Evolutionary conservation across 2,329 filamentous ascomycete genomes (phyloP).

Genomic region (Nigrospora sphaerica): DNA sequence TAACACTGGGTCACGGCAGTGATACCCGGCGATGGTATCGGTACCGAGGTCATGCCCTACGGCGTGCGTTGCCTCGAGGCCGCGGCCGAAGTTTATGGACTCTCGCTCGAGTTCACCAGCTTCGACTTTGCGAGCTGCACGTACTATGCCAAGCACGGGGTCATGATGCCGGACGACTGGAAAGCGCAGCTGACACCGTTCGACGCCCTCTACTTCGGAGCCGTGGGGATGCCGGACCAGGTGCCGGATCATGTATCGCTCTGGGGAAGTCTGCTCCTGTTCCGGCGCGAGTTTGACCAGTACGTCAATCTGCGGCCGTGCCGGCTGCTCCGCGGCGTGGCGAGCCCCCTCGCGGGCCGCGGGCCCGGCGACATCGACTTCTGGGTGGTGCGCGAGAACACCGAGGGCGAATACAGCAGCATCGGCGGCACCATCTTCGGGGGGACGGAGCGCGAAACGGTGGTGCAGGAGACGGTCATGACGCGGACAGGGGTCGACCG

Average conservation of each 20-base stretch:
- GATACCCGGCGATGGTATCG: constrained; percentile 65
- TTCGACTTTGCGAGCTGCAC: constrained; percentile 62
- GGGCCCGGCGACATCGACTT: constrained; percentile 54
- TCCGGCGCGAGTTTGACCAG: constrained; percentile 60
- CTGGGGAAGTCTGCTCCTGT: constrained; percentile 60
- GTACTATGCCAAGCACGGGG: constrained; percentile 41
- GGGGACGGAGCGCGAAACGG: constrained; percentile 49
- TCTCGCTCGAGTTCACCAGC: constrained; percentile 50
- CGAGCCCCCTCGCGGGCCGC: constrained; percentile 46
- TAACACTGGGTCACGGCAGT: constrained; percentile 13
- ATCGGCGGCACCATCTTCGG: constrained; percentile 54
- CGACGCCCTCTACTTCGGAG: constrained; percentile 62
- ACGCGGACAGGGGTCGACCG: constrained; percentile 50
- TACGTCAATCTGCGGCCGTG: constrained; percentile 64
- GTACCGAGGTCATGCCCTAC: constrained; percentile 58
- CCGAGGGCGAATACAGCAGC: constrained; percentile 56
- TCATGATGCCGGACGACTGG: constrained; percentile 35
- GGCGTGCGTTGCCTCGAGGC: constrained; percentile 54
- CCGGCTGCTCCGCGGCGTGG: constrained; percentile 51
- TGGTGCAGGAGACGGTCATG: constrained; percentile 56
- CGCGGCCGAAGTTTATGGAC: constrained; percentile 36
- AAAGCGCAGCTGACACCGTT: constrained; percentile 48
- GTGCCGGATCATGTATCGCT: constrained; percentile 62
- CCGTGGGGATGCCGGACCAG: constrained; percentile 47
- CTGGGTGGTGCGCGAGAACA: constrained; percentile 59